Percentiles rank a stretch among this genome's conserved stretches.
Evolutionary conservation across 495 filamentous ascomycete genomes (phyloP).

Genomic region (Chaetomium fimeti): DNA sequence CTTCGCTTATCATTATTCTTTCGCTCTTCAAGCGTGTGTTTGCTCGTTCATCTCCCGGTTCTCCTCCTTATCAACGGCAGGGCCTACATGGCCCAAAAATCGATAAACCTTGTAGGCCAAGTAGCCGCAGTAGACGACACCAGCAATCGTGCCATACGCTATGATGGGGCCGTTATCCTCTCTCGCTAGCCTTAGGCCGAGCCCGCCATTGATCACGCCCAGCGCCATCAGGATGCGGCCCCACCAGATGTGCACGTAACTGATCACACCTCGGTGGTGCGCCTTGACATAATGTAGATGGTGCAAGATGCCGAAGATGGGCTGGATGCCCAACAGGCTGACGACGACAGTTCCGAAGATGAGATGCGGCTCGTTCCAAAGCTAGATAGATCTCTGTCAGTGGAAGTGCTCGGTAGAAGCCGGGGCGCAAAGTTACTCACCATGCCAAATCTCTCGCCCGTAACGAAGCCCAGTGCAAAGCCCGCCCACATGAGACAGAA

Average conservation of each 20-base stretch:
- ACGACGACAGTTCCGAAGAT: conserved; percentile 61
- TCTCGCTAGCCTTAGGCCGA: conserved; percentile 57
- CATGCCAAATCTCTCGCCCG: conserved; percentile 36
- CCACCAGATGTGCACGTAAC: conserved; percentile 67
- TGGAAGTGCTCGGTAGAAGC: neutral
- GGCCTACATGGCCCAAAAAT: neutral
- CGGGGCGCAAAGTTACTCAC: conserved; percentile 35
- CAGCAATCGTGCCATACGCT: conserved; percentile 61
- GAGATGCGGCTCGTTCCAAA: conserved; percentile 45
- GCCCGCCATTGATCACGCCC: conserved; percentile 70
- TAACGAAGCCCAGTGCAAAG: conserved; percentile 59
- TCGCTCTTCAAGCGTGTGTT: no score
- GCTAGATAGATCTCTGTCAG: conserved; percentile 16
- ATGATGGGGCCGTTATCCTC: conserved; percentile 49
- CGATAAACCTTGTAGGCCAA: conserved; percentile 24
- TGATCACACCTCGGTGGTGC: conserved; percentile 51
- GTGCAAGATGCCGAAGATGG: conserved; percentile 61
- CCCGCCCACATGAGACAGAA: conserved; percentile 58
- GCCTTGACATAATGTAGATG: conserved; percentile 56
- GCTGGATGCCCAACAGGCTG: conserved; percentile 60
- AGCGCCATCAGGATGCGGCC: conserved; percentile 61
- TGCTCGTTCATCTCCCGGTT: no score
- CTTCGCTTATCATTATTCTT: no score
- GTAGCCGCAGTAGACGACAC: conserved; percentile 51
- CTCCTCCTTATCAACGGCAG: neutral